Conservation (phyloP, 305 asterid species). For the Fraxinus paxiana region DNA sequence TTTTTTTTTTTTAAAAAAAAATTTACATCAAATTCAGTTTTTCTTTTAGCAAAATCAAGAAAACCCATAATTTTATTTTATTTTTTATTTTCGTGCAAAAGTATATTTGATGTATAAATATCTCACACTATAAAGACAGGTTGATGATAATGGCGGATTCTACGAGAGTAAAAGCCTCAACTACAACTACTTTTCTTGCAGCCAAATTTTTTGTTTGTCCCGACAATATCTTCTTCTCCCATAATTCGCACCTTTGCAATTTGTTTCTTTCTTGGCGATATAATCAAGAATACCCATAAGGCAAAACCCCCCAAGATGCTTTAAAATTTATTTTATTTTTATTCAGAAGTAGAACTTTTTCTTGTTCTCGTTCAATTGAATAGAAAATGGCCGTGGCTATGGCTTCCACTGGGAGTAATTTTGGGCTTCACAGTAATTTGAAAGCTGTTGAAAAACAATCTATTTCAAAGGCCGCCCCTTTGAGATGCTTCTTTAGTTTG, state of each 20-base stretch:
- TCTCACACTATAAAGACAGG: slow-evolving; percentile 28
- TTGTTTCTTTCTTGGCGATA: slow-evolving; percentile 12
- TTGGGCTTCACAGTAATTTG: slow-evolving; percentile 44
- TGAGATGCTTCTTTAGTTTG: slow-evolving; percentile 41
- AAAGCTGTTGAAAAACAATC: slow-evolving; percentile 53
- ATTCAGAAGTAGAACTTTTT: slow-evolving; percentile 14
- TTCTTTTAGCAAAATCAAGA: slow-evolving; percentile 16
- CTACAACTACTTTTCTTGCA: slow-evolving; percentile 24
- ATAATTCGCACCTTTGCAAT: slow-evolving; percentile 13
- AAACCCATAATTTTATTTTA: slow-evolving; percentile 29
- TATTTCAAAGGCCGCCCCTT: slow-evolving; percentile 37
- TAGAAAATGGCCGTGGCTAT: slow-evolving; percentile 30
- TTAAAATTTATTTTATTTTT: neutral
- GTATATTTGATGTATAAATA: slow-evolving; percentile 4
- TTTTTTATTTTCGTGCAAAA: slow-evolving; percentile 15
- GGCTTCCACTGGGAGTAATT: slow-evolving; percentile 60
- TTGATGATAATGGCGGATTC: slow-evolving; percentile 60
- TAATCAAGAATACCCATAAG: slow-evolving; percentile 19
- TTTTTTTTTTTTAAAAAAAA: too few relatives aligned
- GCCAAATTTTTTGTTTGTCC: slow-evolving; percentile 22
- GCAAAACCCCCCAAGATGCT: neutral
- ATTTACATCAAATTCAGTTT: neutral
- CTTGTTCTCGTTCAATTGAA: neutral
- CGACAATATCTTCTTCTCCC: slow-evolving; percentile 23
- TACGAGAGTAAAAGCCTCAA: slow-evolving; percentile 34